A percentile compares a stretch with the other conserved stretches of the same genome.
Conservation (phyloP, 1,139 yeast species). For the Geotrichum histeridarum region DNA sequence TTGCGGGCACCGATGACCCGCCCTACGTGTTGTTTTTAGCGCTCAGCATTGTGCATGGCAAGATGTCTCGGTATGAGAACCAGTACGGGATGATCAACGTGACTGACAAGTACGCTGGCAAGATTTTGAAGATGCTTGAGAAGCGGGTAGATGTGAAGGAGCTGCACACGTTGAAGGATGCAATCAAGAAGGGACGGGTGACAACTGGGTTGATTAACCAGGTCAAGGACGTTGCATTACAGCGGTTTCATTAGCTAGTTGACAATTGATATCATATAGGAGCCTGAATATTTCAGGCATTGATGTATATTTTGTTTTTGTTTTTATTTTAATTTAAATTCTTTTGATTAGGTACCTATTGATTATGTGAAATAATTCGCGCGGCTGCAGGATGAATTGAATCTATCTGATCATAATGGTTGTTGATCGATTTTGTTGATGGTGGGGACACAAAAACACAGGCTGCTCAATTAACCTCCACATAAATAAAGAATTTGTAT, state of each 20-base stretch:
- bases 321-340: not conserved
- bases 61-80: constrained; percentile 13
- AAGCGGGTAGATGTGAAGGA: constrained; percentile 3
- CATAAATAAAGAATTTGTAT: too few relatives aligned
- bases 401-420: too few relatives aligned
- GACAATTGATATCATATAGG: too few relatives aligned
- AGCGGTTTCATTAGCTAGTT: not conserved
- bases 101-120: constrained; percentile 34
- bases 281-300: too few relatives aligned
- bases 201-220: not conserved
- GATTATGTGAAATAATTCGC: not conserved
- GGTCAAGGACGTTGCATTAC: not conserved
- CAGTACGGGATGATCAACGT: constrained; percentile 27
- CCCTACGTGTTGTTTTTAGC: constrained; percentile 32
- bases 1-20: constrained; percentile 26
- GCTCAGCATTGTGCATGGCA: constrained; percentile 26
- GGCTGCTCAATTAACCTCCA: too few relatives aligned
- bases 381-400: too few relatives aligned
- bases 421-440: too few relatives aligned
- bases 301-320: not conserved
- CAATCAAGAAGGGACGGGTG: constrained; percentile 15
- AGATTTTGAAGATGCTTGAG: constrained; percentile 26
- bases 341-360: not conserved
- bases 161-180: constrained; percentile 20
- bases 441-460: too few relatives aligned